Conservation (phyloP, 2,329 filamentous ascomycete genomes). For the Epichloe glyceriae region DNA sequence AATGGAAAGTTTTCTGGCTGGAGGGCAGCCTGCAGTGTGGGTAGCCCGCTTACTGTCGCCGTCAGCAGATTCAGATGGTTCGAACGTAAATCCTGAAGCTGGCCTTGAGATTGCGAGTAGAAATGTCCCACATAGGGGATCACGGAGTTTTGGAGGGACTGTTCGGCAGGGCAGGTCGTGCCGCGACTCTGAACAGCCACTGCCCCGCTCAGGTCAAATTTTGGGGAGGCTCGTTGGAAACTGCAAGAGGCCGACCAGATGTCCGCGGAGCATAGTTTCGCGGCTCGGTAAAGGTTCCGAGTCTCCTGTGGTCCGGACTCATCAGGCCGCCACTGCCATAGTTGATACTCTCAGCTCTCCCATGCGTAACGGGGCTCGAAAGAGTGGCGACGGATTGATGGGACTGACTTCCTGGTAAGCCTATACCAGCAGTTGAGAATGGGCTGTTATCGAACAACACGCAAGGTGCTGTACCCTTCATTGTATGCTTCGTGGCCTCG, state of each 20-base stretch:
- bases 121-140: neutral
- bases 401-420: conserved; percentile 4
- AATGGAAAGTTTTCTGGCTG: conserved; percentile 33
- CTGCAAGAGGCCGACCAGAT: conserved; percentile 11
- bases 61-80: conserved; percentile 25
- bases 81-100: conserved; percentile 16
- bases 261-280: conserved; percentile 28
- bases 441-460: too few relatives aligned
- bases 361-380: neutral
- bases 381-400: conserved; percentile 3
- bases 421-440: neutral
- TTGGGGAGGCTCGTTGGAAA: conserved; percentile 23
- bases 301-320: conserved; percentile 6
- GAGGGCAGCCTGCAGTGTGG: conserved; percentile 23
- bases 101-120: neutral
- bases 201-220: conserved; percentile 17
- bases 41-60: conserved; percentile 18
- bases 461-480: neutral
- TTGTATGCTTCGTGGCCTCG: neutral
- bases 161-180: neutral
- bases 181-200: neutral
- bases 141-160: neutral
- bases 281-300: conserved; percentile 24
- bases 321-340: conserved; percentile 2
- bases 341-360: neutral